These are phyloP conservation scores for Tremella yokohamensis DNA, from an alignment of 768 basidiomycete genomes.

Conservation along the genomic window DNA sequence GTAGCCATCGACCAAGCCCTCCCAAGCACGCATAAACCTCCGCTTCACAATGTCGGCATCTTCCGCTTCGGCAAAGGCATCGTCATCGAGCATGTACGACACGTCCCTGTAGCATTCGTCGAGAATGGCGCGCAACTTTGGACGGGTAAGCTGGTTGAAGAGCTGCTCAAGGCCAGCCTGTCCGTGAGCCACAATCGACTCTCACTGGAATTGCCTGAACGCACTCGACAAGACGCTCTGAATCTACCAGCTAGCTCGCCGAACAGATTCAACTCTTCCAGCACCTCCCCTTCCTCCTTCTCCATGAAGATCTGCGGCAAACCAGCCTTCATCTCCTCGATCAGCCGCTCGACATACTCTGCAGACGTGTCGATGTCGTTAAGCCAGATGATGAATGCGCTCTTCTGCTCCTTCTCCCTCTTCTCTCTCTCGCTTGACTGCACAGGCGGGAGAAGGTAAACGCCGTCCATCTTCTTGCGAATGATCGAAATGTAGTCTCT, in stretches of 20 bases:
- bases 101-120: slow-evolving; percentile 86
- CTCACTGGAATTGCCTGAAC: slow-evolving; percentile 13
- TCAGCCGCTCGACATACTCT: slow-evolving; percentile 78
- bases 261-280: slow-evolving; percentile 47
- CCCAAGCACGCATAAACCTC: slow-evolving; percentile 86
- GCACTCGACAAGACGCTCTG: slow-evolving; percentile 68
- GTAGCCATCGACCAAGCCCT: slow-evolving; percentile 76
- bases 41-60: slow-evolving; percentile 82
- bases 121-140: slow-evolving; percentile 76
- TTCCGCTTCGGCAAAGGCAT: slow-evolving; percentile 75
- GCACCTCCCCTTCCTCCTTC: slow-evolving; percentile 58
- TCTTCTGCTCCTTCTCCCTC: slow-evolving; percentile 71
- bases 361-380: slow-evolving; percentile 94
- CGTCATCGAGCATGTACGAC: slow-evolving; percentile 83
- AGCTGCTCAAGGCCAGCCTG: slow-evolving; percentile 86
- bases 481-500: slow-evolving; percentile 75
- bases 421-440: slow-evolving; percentile 59
- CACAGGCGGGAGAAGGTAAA: slow-evolving; percentile 59
- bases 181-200: neutral
- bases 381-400: slow-evolving; percentile 74
- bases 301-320: slow-evolving; percentile 68
- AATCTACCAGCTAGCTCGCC: slow-evolving; percentile 56
- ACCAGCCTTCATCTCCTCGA: slow-evolving; percentile 56
- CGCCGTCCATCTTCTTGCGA: slow-evolving; percentile 79
- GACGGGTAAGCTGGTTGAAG: slow-evolving; percentile 89